phyloP scores from a whole-genome alignment of 2,329 filamentous ascomycete genomes.

The Remersonia thermophila region DNA sequence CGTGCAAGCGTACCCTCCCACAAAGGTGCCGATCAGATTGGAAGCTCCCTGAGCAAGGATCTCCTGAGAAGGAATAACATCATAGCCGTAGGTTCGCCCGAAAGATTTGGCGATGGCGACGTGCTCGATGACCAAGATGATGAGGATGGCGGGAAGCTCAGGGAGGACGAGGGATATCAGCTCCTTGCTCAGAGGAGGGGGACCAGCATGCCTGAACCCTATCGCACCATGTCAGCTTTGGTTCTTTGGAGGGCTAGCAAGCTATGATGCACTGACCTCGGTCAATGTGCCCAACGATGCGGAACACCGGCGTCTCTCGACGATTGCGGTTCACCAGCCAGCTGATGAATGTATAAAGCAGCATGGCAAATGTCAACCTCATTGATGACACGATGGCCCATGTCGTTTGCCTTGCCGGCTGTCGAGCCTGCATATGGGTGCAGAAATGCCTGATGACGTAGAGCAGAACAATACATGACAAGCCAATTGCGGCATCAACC shows the following conservation, averaged over 20 bases:
- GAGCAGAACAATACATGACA: slow-evolving; percentile 55
- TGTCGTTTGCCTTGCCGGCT: slow-evolving; percentile 49
- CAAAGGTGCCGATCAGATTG: slow-evolving; percentile 65
- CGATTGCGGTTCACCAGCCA: slow-evolving; percentile 53
- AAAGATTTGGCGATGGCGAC: slow-evolving; percentile 78
- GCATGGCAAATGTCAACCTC: slow-evolving; percentile 64
- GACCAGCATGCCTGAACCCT: slow-evolving; percentile 60
- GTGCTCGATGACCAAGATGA: slow-evolving; percentile 69
- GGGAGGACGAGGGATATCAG: slow-evolving; percentile 46
- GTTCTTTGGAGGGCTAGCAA: too few species aligned
- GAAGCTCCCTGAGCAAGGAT: slow-evolving; percentile 64
- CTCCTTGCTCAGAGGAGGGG: slow-evolving; percentile 29
- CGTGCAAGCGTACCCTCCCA: slow-evolving; percentile 74
- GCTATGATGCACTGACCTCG: neutral
- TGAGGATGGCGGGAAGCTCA: slow-evolving; percentile 61
- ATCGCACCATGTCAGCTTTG: too few species aligned
- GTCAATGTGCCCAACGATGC: slow-evolving; percentile 1
- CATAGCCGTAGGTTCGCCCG: slow-evolving; percentile 69
- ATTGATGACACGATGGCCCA: slow-evolving; percentile 73
- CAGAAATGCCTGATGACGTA: slow-evolving; percentile 54
- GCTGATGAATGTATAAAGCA: slow-evolving; percentile 69
- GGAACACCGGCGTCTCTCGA: slow-evolving; percentile 23
- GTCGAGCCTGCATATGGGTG: slow-evolving; percentile 43
- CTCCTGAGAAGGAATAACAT: slow-evolving; percentile 68
- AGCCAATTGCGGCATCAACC: slow-evolving; percentile 59